A percentile compares a stretch with the other conserved stretches of the same genome.
Conservation (phyloP, 176 grass and related monocot genomes). For the Alopecurus myosuroides region DNA sequence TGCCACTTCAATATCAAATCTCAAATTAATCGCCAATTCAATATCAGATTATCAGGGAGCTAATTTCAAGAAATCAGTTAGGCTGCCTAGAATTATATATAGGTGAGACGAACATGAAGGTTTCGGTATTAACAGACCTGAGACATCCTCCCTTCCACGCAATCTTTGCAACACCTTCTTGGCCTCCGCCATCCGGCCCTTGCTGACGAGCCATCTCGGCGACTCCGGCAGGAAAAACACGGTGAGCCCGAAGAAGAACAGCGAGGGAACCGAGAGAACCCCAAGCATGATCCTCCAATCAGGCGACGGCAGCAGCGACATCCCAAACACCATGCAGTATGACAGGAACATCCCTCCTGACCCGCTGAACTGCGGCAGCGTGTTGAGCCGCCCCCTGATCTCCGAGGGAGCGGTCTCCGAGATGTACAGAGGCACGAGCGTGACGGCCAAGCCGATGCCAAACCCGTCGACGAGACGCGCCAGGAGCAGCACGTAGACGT, state of each 20-base stretch:
- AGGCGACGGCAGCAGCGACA: constrained; percentile 70
- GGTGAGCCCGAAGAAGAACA: constrained; percentile 67
- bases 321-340: constrained; percentile 90
- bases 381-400: constrained; percentile 79
- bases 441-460: constrained; percentile 77
- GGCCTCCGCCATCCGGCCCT: constrained; percentile 82
- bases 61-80: neutral
- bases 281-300: constrained; percentile 96
- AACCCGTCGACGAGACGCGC: constrained; percentile 84
- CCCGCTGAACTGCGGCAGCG: constrained; percentile 81
- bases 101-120: neutral
- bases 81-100: neutral
- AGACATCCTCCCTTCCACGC: constrained; percentile 76
- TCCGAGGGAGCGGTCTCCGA: constrained; percentile 90
- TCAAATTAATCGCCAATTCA: neutral
- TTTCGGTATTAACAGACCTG: constrained; percentile 54
- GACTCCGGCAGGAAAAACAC: constrained; percentile 86
- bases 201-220: constrained; percentile 91
- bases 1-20: neutral
- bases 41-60: neutral
- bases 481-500: constrained; percentile 74
- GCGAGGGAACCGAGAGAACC: constrained; percentile 68
- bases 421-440: constrained; percentile 84
- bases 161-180: constrained; percentile 77
- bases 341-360: constrained; percentile 87